Evolutionary conservation across 805 yeast species (phyloP), one percentile per base, ranked within the genome.

Genomic region (Saturnispora saitoi): DNA sequence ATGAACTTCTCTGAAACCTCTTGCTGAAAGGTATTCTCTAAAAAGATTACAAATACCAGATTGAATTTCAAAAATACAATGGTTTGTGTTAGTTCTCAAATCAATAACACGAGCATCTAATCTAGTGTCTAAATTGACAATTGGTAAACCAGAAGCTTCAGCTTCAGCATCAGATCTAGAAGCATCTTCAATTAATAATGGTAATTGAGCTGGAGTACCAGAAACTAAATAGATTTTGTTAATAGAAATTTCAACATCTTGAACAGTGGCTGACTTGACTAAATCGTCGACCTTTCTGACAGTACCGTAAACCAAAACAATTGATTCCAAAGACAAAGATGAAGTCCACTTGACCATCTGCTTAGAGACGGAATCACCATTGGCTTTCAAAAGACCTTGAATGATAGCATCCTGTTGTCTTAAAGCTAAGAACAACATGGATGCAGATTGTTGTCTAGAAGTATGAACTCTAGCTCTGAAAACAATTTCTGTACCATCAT

Each of bases 301-400:
- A 20, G 68, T 65, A 69, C 99, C 99, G 59, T 82, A 81, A 28
- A 93, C 96, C 45, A 93, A 71, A 14, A 93, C 97, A 68, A 93
- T 91, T 43, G 93, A 79, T 70, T 93, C 99, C 58, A 86, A 75
- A 63, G 80, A 85, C 64, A 93, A 76, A 32, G 85, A 71, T 34
- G 91, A 86, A 26, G 89, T 84, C 96, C 96, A 93, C 71, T 93
- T 93, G 56, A 90, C 95, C 91, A 93, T 86, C 66, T 85, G 96
- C 70, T 93, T 93, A 46, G 96, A 86, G 43, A 93, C 75, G 42
- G 82, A 70, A 10, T 70, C 71, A 60, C 79, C 78, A 60, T 84
- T 80, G 52, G 85, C 83, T 63, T 83, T 87, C 54, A 90, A 72
- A 53, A 93, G 75, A 51, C 85, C 95, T 74, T 91, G 98, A 60